phyloP scores from a whole-genome alignment of 129 eudicot genomes.

The Lactuca saligna region DNA sequence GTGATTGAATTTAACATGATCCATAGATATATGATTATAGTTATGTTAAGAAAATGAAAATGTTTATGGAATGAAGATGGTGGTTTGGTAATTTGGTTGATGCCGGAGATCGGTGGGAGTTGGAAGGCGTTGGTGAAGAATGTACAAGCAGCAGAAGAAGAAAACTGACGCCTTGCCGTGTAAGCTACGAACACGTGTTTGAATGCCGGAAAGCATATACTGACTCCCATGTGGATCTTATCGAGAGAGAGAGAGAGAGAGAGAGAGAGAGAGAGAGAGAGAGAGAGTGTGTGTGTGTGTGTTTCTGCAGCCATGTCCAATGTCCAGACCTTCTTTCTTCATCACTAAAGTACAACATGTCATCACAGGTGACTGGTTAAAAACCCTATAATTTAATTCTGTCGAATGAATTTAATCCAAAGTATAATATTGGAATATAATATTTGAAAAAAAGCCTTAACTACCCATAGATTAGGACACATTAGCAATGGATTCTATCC shows the following conservation, averaged over 20 bases:
- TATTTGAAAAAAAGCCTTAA: no score
- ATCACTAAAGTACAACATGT: neutral
- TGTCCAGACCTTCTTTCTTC: neutral
- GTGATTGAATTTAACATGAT: neutral
- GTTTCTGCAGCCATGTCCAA: conserved; percentile 9
- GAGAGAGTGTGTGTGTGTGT: conserved; percentile 10
- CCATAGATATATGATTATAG: neutral
- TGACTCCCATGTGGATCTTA: conserved; percentile 37
- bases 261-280: neutral
- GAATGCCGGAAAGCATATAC: conserved; percentile 34
- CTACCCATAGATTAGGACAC: no score
- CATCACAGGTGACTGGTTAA: neutral
- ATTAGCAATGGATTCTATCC: no score
- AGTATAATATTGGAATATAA: neutral
- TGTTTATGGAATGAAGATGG: neutral
- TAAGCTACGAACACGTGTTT: conserved; percentile 76
- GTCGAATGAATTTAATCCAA: neutral
- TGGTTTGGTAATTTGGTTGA: neutral
- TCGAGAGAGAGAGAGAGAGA: neutral
- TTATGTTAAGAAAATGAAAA: neutral
- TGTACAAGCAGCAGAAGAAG: conserved; percentile 5
- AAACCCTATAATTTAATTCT: neutral
- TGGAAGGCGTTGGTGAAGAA: neutral
- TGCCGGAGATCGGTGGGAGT: conserved; percentile 10
- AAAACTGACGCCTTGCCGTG: conserved; percentile 56